Evolutionary conservation across 2,329 filamentous ascomycete species (phyloP), one percentile per base, ranked within the genome.

Genomic region (Ustulina deusta): DNA sequence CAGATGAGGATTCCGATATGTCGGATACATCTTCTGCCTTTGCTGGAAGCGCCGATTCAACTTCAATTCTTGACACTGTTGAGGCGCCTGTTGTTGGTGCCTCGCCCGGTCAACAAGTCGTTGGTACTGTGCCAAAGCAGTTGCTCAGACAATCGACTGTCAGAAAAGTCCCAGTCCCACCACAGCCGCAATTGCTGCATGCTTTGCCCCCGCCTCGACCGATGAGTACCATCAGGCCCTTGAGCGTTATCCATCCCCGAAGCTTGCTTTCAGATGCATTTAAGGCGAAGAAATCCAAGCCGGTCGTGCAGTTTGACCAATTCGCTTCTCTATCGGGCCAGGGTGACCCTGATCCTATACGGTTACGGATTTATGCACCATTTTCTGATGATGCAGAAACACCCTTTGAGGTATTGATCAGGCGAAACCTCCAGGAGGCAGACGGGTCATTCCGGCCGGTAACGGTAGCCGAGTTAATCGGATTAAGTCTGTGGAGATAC

Each of bases 401-500:
- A 72, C 88, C 91, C 0, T 87, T 90, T 54, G 91, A 94, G 75
- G 88, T 95, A 3, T 85, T 92, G 17, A 90, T 95, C 55, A 85
- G 90, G 27, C 87, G 90, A 55, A 88, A 86, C 42, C 87, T 92
- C 17, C 90, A 93, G 71, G 87, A 91, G 66, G 90, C 90, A 25
- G 87, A 91, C 65, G 84, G 86, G 38, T 82, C 81, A 6, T 86
- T 90, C 69, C 83, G 88, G 25, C 84, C 87, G 2, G 91, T 93
- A 22, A 91, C 89, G 0, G 92, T 96, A 15, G 88, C 90, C 0
- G 93, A 97, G 74, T 85, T 94, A n/a, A 94, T 97, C 71, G 93
- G 93, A 0, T 85, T 95, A 69, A 90, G 90, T 69, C 80, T 97
- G 13, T 94, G 91, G 84, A 85, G 91, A 69, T 96, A 95, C 77